These are phyloP conservation scores for Batkoa obscura DNA, from an alignment of 371 early-diverging fungal genomes.

Conservation along the genomic window DNA sequence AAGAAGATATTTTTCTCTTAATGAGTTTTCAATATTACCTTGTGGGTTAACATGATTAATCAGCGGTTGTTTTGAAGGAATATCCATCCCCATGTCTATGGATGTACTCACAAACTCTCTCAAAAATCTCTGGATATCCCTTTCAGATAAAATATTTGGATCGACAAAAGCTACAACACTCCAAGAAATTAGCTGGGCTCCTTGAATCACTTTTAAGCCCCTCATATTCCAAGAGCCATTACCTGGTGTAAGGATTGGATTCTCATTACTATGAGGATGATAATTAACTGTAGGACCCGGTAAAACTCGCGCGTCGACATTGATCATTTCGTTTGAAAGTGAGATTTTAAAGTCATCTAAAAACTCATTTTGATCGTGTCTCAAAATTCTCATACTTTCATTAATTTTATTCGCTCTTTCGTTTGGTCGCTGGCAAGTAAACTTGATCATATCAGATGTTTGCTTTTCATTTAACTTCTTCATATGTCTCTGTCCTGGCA, in stretches of 20 bases:
- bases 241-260: constrained; percentile 47
- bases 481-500: constrained; percentile 52
- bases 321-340: constrained; percentile 30
- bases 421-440: constrained; percentile 58
- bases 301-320: constrained; percentile 46
- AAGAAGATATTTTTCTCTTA: constrained; percentile 18
- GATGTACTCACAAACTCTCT: constrained; percentile 25
- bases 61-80: constrained; percentile 38
- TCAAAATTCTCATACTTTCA: constrained; percentile 21
- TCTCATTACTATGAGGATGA: constrained; percentile 23
- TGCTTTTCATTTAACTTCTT: constrained; percentile 62
- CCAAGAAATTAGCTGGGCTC: constrained; percentile 64
- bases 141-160: constrained; percentile 24
- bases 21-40: constrained; percentile 33
- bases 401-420: constrained; percentile 37
- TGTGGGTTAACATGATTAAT: constrained; percentile 48
- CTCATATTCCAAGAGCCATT: constrained; percentile 86
- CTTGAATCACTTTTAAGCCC: constrained; percentile 59
- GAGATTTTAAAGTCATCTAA: constrained; percentile 41
- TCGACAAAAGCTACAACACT: constrained; percentile 43
- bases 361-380: constrained; percentile 28
- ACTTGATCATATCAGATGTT: constrained; percentile 82
- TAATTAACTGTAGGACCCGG: constrained; percentile 63
- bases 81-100: constrained; percentile 35
- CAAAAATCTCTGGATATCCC: constrained; percentile 25